Evolutionary conservation across 2,329 filamentous ascomycete genomes (phyloP).

Genomic region (Fusarium subglutinans): DNA sequence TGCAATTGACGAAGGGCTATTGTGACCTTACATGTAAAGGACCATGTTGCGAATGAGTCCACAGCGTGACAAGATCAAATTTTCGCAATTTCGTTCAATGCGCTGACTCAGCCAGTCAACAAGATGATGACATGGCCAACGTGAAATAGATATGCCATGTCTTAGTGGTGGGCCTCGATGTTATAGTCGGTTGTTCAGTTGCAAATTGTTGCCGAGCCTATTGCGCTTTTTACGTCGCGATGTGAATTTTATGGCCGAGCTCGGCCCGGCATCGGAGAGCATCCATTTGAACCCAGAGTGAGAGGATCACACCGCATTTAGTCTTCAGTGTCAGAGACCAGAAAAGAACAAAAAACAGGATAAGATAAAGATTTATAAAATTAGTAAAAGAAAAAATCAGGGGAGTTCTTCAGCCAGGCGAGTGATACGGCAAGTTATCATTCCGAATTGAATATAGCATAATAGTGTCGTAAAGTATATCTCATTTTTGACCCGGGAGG

Average conservation of each 20-base stretch:
- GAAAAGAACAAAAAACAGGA: rapidly evolving
- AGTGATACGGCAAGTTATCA: no score
- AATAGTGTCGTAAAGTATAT: no score
- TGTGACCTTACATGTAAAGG: no score
- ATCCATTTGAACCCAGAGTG: rapidly evolving
- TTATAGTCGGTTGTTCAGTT: no score
- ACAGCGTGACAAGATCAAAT: rapidly evolving
- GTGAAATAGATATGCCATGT: no score
- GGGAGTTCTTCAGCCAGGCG: rapidly evolving
- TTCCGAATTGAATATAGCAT: neutral
- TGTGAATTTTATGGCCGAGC: neutral
- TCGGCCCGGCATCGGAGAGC: slow-evolving; percentile 15
- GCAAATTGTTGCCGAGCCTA: neutral
- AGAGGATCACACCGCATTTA: neutral
- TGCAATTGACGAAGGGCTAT: rapidly evolving
- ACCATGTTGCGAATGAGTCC: rapidly evolving
- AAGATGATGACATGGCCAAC: rapidly evolving
- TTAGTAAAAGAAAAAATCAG: neutral
- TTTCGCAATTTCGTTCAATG: rapidly evolving
- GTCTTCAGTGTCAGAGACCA: neutral
- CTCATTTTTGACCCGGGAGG: slow-evolving; percentile 4
- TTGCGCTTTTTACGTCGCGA: neutral
- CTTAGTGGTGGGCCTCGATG: rapidly evolving
- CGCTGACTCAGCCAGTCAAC: rapidly evolving
- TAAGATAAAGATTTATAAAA: rapidly evolving